Conservation (phyloP, 129 eudicot genomes). For the Glebionis coronaria region DNA sequence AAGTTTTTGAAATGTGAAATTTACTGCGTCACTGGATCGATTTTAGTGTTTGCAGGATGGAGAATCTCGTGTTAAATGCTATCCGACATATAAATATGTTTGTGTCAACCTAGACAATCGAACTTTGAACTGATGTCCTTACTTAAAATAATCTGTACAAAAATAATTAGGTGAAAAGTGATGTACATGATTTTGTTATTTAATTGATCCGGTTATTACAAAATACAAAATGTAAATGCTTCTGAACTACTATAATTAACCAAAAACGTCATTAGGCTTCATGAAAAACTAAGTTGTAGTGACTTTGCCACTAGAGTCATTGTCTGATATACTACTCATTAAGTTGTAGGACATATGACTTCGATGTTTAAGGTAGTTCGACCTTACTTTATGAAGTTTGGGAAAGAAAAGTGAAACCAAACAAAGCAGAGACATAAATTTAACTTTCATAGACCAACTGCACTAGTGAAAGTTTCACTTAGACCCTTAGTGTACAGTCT, state of each 20-base stretch:
- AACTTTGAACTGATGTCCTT: too few relatives aligned
- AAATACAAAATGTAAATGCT: too few relatives aligned
- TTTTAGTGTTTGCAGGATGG: too few relatives aligned
- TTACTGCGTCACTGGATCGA: neutral
- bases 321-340: conserved; percentile 12
- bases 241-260: neutral
- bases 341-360: neutral
- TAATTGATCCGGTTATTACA: too few relatives aligned
- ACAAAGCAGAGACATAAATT: neutral
- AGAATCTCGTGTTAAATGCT: too few relatives aligned
- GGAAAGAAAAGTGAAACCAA: conserved; percentile 13
- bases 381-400: conserved; percentile 7
- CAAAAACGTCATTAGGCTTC: neutral
- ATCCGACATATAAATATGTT: too few relatives aligned
- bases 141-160: too few relatives aligned
- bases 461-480: neutral
- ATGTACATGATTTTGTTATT: too few relatives aligned
- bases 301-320: conserved; percentile 8
- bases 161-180: too few relatives aligned
- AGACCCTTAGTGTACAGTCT: neutral
- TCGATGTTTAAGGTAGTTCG: conserved; percentile 10
- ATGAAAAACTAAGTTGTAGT: neutral
- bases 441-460: too few relatives aligned
- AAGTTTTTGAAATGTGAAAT: too few relatives aligned
- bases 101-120: too few relatives aligned